These are phyloP conservation scores for Polygonum maritimum DNA, from an alignment of 148 eudicot genomes.

Conservation along the genomic window DNA sequence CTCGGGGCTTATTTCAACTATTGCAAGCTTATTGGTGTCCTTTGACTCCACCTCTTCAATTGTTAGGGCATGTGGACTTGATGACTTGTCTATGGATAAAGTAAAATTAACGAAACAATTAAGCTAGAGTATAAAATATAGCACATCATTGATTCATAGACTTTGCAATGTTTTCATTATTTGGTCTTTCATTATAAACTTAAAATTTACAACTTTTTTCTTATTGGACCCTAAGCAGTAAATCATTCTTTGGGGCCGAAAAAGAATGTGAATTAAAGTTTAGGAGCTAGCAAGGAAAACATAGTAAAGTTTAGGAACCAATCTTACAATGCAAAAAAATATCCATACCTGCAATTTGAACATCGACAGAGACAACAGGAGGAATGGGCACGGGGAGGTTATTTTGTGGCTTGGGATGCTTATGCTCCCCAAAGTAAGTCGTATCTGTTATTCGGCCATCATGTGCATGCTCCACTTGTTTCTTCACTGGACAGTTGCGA, in stretches of 20 bases:
- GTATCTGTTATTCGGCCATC: constrained; percentile 67
- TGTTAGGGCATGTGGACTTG: constrained; percentile 17
- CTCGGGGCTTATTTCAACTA: constrained; percentile 18
- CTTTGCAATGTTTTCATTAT: no score
- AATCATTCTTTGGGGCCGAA: no score
- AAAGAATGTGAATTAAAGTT: no score
- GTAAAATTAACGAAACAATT: constrained; percentile 1
- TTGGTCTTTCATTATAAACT: no score
- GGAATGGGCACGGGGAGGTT: constrained; percentile 29
- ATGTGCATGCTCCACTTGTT: constrained; percentile 74
- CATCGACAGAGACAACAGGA: constrained; percentile 29
- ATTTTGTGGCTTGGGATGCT: constrained; percentile 64
- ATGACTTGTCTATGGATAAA: constrained; percentile 31
- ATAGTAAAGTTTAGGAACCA: no score
- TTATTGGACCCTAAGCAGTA: no score
- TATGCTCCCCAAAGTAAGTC: constrained; percentile 64
- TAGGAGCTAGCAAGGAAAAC: no score
- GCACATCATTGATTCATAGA: not conserved
- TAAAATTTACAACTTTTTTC: no score
- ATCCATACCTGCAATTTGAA: constrained; percentile 39
- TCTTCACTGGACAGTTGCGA: constrained; percentile 69
- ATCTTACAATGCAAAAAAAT: not conserved
- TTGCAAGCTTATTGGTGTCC: constrained; percentile 24
- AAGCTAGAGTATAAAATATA: not conserved
- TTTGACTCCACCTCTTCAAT: constrained; percentile 25